phyloP scores from a whole-genome alignment of 768 basidiomycete genomes.

The Kwoniella sp. region DNA sequence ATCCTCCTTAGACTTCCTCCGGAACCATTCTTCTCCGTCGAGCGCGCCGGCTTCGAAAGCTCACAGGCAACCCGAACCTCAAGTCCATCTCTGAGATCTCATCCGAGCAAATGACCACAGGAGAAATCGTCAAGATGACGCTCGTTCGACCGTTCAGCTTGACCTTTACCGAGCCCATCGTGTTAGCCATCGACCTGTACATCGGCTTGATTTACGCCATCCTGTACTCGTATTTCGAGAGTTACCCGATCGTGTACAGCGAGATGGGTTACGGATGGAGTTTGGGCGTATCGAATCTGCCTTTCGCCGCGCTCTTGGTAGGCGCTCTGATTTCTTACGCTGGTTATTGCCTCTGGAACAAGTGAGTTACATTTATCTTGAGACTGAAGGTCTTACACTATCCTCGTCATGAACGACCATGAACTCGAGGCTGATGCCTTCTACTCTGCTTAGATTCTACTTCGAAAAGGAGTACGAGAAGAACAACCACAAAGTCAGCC shows the following conservation, averaged over 20 bases:
- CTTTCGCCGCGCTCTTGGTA: constrained; percentile 36
- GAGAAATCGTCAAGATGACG: constrained; percentile 35
- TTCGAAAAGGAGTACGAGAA: constrained; percentile 33
- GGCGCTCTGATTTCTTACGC: constrained; percentile 31
- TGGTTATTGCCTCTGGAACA: constrained; percentile 38
- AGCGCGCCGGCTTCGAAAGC: constrained; percentile 55
- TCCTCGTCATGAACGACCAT: too few relatives aligned
- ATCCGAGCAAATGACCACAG: constrained; percentile 29
- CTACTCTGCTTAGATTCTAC: constrained; percentile 39
- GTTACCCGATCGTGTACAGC: constrained; percentile 38
- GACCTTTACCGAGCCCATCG: constrained; percentile 40
- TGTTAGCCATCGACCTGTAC: constrained; percentile 33
- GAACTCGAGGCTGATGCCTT: too few relatives aligned
- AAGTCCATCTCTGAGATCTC: constrained; percentile 51
- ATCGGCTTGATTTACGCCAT: constrained; percentile 39
- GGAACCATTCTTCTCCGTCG: constrained; percentile 56
- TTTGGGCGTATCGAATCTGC: constrained; percentile 33
- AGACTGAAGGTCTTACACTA: background rate
- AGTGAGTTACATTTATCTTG: too few relatives aligned
- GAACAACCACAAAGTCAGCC: constrained; percentile 16
- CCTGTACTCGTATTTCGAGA: constrained; percentile 42
- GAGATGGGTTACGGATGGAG: constrained; percentile 33
- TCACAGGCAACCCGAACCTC: constrained; percentile 55
- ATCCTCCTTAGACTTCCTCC: constrained; percentile 48
- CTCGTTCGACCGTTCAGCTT: constrained; percentile 47